Evolutionary conservation across 768 basidiomycete species (phyloP).

Genomic region (Suillus clintonianus): DNA sequence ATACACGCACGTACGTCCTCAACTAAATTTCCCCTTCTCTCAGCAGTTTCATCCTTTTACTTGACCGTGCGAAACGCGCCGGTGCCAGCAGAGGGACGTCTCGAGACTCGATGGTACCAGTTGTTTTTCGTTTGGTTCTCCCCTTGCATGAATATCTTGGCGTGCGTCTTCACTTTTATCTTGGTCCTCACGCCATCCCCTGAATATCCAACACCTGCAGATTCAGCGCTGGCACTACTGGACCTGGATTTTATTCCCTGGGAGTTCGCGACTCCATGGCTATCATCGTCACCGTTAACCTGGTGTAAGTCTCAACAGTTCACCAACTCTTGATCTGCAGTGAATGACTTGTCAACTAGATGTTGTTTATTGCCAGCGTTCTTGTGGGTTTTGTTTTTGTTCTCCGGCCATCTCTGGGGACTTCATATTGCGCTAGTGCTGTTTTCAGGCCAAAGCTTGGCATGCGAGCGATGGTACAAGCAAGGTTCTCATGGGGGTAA

Average conservation of each 20-base stretch:
- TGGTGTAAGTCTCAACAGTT: constrained; percentile 35
- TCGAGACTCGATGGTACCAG: constrained; percentile 44
- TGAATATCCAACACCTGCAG: constrained; percentile 21
- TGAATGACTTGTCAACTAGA: constrained; percentile 18
- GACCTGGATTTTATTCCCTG: constrained; percentile 52
- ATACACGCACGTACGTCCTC: too few relatives aligned
- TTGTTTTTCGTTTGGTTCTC: constrained; percentile 54
- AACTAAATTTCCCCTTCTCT: too few relatives aligned
- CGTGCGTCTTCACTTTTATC: constrained; percentile 29
- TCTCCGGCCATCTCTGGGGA: neutral
- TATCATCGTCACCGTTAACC: constrained; percentile 44
- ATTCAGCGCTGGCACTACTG: constrained; percentile 50
- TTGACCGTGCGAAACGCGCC: too few relatives aligned
- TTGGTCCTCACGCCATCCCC: neutral
- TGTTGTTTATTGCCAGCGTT: constrained; percentile 37
- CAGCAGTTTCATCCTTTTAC: too few relatives aligned
- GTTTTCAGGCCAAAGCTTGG: constrained; percentile 57
- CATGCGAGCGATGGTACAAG: constrained; percentile 56
- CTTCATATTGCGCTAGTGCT: constrained; percentile 31
- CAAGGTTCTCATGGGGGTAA: constrained; percentile 55
- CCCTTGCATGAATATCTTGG: constrained; percentile 44
- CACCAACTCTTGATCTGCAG: neutral
- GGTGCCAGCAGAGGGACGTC: constrained; percentile 34
- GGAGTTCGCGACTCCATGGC: constrained; percentile 44
- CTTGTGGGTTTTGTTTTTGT: constrained; percentile 29